Evolutionary conservation across 306 rosid genomes (phyloP), one percentile per base, ranked within the genome.

Genomic region (Rosa rugosa): DNA sequence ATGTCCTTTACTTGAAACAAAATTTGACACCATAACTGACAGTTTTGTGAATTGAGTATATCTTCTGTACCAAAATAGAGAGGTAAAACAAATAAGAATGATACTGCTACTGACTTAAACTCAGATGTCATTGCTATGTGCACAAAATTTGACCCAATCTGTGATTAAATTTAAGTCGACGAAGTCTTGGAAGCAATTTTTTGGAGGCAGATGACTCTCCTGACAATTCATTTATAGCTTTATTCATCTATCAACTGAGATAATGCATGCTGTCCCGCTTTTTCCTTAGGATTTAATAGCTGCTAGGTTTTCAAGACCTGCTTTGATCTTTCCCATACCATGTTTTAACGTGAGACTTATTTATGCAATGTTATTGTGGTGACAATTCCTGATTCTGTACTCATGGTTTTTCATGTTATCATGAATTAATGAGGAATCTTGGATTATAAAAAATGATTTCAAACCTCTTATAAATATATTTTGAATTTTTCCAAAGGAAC

Each of bases 401-500:
- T 22, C 22, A 40, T 38, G 51, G 27, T 25, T 8, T 22, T 11
- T 53, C n/a, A 40, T 73, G 50, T 11, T 22, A 41, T 56, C 68
- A 41, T 13, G 5, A 3, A 44, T 8, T 40, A 1, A 8, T 5
- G 3, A 20, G 41, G 60, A 73, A 11, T 41, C 23, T 56, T 73
- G 75, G 60, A 70, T 12, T 46, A 6, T 23, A 16, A 73, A 20
- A 53, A 16, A 10, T 54, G 66, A 73, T 6, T 49, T 60, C 25
- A 40, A 56, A n/a, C 68, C 63, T 73, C 38, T n/a, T 38, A 13
- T 11, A 41, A 73, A 36, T 72, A 53, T 73, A 53, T 20, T 38
- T 38, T 36, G 65, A 11, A 49, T 31, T 34, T 8, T 16, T 49
- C 27, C 1, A 5, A 27, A 17, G 22, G 45, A 71, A 47, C 42